Evolutionary conservation across 805 yeast genomes (phyloP), one percentile per base, ranked within the genome.

Genomic region (Peterozyma xylosa): DNA sequence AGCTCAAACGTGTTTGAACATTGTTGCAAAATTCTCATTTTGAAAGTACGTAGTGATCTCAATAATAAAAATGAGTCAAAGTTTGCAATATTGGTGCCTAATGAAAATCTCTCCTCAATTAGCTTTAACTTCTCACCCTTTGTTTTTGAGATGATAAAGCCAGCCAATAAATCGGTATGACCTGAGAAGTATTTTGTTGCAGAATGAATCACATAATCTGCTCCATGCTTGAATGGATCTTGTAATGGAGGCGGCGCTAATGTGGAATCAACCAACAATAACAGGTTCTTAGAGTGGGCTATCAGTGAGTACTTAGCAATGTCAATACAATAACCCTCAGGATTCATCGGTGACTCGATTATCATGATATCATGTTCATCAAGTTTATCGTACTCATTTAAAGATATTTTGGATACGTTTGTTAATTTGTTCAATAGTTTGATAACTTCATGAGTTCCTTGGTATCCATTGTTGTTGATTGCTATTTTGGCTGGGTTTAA

Each of bases 171-270:
- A 53, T 75, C 81, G 33, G 73, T 64, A 41, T 74, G 80, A 11
- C 81, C 80, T 0, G 79, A 78, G 45, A 76, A 66, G 55, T 70
- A 75, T 50, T 76, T 76, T 10, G 78, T 75, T 3, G 80, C 81
- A 6, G 78, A 71, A 52, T 75, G 78, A 55, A 76, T 66, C 5
- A 74, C 69, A 42, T 70, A 60, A 53, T 76, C 79, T 3, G 78
- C 80, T 4, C 78, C 78, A 50, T 63, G 66, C 21, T 61, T 55
- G 51, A 74, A 74, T 0, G 81, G 77, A 47, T 72, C 67, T 50
- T 70, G 79, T 38, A 75, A 59, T 10, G 79, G 79, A 9, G 78
- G 78, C 9, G 80, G 80, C 1, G 79, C 80, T 50, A 75, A 65
- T 0, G 80, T 76, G 10, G 80, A 68, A 56, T 76, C 81, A 2